Evolutionary conservation across 106 monocot genomes (phyloP), one percentile per base, ranked within the genome.

Genomic region (Dendrobium officinale): DNA sequence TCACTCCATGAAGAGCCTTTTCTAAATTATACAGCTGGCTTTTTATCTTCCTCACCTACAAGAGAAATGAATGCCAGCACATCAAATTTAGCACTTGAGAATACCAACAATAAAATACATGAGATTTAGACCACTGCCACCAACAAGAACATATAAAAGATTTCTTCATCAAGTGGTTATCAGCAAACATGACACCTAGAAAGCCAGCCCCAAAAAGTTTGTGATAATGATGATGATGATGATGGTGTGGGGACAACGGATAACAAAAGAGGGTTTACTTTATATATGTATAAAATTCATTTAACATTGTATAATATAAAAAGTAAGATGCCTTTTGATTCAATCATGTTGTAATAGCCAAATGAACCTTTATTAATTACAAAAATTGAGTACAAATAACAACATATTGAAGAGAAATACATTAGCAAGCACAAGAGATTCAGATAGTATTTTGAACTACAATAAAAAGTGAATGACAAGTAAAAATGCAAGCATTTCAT

Each of bases 21-120:
- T 93, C 88, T 72, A 98, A 83, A 80, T 86, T 87, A 42, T 33
- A 55, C 43, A 95, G 73, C 70, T 55, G 80, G 47, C 5, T 68
- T 80, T 92, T 98, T 81, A 82, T 95, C 61, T 79, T 83, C 48
- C 72, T 84, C 75, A 86, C 88, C 97, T 94, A 78, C 43, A 74
- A 43, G 43, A 20, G 9, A 74, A 5, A 11, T 26, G 44, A 74
- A 74, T 74, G 74, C 43, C 17, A 74, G 20, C 3, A n/a, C 42
- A 74, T 74, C 42, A 41, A 37, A 43, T 42, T 74, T 43, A 42
- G 18, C 2, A 74, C 37, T 20, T 9, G 5, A 42, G 9, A 74
- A 74, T 5, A 20, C 9, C 10, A 70, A 37, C 70, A 70, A 15
- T 37, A 70, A 70, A 37, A 17, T 37, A 70, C 3, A 70, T 33